Percentiles rank a stretch among this genome's conserved stretches.
Conservation (phyloP, 2,329 filamentous ascomycete genomes). For the Pseudonectria buxi region DNA sequence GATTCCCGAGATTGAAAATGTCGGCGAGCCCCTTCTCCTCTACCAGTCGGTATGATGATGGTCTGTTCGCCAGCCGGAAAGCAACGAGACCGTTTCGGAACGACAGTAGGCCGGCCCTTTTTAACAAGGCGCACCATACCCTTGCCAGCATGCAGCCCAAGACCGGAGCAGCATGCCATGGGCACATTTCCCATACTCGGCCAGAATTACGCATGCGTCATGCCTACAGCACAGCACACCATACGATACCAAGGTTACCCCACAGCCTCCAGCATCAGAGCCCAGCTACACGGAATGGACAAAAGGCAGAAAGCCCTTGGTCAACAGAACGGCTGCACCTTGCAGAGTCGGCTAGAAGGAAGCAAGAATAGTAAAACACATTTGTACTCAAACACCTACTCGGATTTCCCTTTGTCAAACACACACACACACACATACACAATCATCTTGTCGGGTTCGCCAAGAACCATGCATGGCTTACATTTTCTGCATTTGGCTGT, state of each 20-base stretch:
- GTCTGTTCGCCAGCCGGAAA: neutral
- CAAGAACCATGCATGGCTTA: constrained; percentile 6
- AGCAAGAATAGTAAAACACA: constrained; percentile 15
- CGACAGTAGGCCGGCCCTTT: no score
- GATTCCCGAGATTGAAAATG: constrained; percentile 97
- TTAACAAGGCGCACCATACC: no score
- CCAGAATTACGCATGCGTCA: no score
- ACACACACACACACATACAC: constrained; percentile 7
- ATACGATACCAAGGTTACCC: no score
- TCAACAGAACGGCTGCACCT: constrained; percentile 4
- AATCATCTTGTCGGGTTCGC: constrained; percentile 12
- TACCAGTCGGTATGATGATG: constrained; percentile 58
- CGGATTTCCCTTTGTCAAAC: constrained; percentile 20
- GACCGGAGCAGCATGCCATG: no score
- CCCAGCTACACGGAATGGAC: no score
- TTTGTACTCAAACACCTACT: constrained; percentile 9
- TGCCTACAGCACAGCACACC: no score
- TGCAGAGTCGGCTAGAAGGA: constrained; percentile 12
- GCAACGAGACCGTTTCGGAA: no score
- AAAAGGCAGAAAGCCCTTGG: no score
- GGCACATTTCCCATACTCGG: no score
- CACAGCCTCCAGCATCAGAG: no score
- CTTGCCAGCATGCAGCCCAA: no score
- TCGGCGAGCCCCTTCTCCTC: constrained; percentile 88
- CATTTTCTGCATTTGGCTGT: constrained; percentile 13